Percentiles rank a stretch among this genome's conserved stretches.
phyloP scores from a whole-genome alignment of 331 rosid genomes.

The Pyracantha coccinea region DNA sequence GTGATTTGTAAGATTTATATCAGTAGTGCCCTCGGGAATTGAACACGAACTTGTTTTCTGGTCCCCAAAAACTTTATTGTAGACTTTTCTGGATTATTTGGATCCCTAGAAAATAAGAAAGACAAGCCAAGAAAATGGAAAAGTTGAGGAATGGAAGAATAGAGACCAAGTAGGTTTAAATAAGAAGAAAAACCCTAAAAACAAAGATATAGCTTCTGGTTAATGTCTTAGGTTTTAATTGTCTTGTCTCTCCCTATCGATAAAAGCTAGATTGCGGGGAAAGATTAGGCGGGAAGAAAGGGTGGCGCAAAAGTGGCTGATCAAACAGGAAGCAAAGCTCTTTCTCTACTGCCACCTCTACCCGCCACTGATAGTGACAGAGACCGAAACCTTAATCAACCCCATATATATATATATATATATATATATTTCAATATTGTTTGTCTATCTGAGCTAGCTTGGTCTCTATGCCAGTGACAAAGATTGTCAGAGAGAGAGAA shows the following conservation, averaged over 20 bases:
- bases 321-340: slow-evolving; percentile 19
- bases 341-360: slow-evolving; percentile 27
- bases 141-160: slow-evolving; percentile 18
- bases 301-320: slow-evolving; percentile 34
- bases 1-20: not conserved
- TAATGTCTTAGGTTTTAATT: slow-evolving; percentile 13
- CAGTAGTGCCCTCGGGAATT: slow-evolving; percentile 37
- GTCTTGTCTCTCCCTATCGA: slow-evolving; percentile 28
- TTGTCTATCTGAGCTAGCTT: slow-evolving; percentile 4
- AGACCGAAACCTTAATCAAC: slow-evolving; percentile 16
- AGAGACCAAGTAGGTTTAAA: slow-evolving; percentile 28
- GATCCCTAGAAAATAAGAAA: slow-evolving; percentile 35
- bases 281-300: slow-evolving; percentile 50
- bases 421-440: not conserved
- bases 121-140: not conserved
- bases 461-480: not conserved
- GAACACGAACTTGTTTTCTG: slow-evolving; percentile 22
- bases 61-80: slow-evolving; percentile 14
- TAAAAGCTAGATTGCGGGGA: slow-evolving; percentile 58
- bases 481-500: not conserved
- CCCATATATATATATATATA: too few relatives aligned
- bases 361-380: slow-evolving; percentile 47
- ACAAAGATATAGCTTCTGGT: not conserved
- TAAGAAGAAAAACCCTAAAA: slow-evolving; percentile 36
- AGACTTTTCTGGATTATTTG: slow-evolving; percentile 31